Conservation (phyloP, 495 filamentous ascomycete genomes). For the Achaetomiella virescens region DNA sequence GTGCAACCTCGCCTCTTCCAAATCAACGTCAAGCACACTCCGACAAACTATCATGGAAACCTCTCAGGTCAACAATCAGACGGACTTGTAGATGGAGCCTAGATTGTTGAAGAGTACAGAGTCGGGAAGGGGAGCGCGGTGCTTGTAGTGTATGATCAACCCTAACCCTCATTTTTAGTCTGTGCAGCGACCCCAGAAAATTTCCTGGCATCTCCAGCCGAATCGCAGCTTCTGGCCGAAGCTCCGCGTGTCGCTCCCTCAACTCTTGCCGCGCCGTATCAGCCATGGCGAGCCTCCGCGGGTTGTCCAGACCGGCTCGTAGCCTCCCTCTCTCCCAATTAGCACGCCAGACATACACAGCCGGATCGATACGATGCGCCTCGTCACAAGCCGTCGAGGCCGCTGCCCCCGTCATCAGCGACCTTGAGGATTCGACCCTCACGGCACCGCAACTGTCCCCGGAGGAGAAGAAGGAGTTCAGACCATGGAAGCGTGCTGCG, state of each 20-base stretch:
- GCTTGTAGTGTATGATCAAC: not conserved
- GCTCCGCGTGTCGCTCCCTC: constrained; percentile 10
- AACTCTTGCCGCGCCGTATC: not conserved
- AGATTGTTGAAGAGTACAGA: too few species aligned
- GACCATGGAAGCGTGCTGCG: constrained; percentile 39
- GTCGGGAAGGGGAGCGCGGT: not conserved
- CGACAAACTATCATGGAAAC: too few species aligned
- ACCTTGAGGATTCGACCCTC: constrained; percentile 39
- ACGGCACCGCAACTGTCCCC: constrained; percentile 25
- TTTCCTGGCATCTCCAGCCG: constrained; percentile 14
- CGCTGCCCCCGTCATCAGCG: constrained; percentile 22
- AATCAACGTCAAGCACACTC: too few species aligned
- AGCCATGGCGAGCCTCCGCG: constrained; percentile 32
- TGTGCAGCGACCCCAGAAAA: constrained; percentile 16
- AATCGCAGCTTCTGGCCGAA: constrained; percentile 11
- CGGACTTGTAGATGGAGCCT: too few species aligned
- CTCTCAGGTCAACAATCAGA: too few species aligned
- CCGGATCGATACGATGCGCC: constrained; percentile 29
- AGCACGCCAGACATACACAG: constrained; percentile 18
- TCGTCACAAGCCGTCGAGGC: constrained; percentile 29
- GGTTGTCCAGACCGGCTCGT: constrained; percentile 24
- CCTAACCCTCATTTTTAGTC: constrained; percentile 16
- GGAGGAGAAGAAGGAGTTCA: constrained; percentile 30
- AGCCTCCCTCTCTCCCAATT: constrained; percentile 24
- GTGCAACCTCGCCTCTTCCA: too few species aligned